phyloP scores from a whole-genome alignment of 768 basidiomycete genomes.

The Podaxis rugospora region DNA sequence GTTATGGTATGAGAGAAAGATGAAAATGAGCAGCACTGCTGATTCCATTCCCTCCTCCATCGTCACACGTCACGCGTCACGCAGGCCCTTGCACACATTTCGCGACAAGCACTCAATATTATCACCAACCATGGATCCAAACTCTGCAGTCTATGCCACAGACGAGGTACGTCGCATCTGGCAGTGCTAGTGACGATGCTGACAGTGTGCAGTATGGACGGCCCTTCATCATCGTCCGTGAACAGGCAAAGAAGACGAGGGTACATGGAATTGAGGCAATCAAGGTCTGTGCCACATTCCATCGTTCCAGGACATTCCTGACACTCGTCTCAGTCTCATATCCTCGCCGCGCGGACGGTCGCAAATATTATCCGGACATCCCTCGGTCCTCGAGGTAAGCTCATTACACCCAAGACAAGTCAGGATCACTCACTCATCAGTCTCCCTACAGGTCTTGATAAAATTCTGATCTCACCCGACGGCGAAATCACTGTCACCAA shows the following conservation, averaged over 20 bases:
- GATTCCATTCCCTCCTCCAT: constrained; percentile 18
- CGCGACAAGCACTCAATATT: constrained; percentile 29
- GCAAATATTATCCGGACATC: constrained; percentile 94
- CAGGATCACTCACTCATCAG: constrained; percentile 10
- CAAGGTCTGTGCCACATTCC: constrained; percentile 50
- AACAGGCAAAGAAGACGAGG: constrained; percentile 90
- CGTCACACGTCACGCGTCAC: constrained; percentile 32
- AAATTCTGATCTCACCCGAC: constrained; percentile 92
- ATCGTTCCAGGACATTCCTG: constrained; percentile 9
- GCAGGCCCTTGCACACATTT: constrained; percentile 16
- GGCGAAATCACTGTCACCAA: constrained; percentile 99
- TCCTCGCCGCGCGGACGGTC: constrained; percentile 91
- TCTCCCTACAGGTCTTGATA: constrained; percentile 70
- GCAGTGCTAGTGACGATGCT: constrained; percentile 6
- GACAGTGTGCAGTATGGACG: constrained; percentile 68
- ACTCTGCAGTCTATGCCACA: constrained; percentile 78
- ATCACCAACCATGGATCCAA: constrained; percentile 32
- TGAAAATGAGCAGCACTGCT: constrained; percentile 24
- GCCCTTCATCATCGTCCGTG: constrained; percentile 96
- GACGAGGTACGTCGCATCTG: constrained; percentile 57
- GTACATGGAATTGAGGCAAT: constrained; percentile 93
- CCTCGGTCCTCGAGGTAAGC: constrained; percentile 83
- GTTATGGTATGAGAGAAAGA: constrained; percentile 29
- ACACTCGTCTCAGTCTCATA: constrained; percentile 64
- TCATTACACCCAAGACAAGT: neutral